Evolutionary conservation across 2,329 filamentous ascomycete genomes (phyloP).

Genomic region (Aureobasidium sp.): DNA sequence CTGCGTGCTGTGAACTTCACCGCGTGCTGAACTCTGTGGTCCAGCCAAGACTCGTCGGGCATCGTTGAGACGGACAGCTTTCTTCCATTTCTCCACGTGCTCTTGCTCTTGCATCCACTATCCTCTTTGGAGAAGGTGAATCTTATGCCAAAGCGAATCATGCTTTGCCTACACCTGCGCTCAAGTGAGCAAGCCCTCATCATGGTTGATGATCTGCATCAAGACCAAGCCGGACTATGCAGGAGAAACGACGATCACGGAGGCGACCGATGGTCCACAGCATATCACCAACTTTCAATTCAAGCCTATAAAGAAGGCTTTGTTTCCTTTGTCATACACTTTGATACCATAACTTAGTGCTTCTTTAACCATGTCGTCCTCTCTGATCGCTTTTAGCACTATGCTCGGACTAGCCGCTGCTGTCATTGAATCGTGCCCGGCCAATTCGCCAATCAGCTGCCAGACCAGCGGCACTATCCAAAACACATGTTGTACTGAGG

Average conservation of each 20-base stretch:
- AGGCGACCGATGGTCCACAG: background rate
- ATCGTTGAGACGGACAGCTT: background rate
- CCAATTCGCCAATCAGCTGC: conserved; percentile 8
- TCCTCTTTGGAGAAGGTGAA: conserved; percentile 4
- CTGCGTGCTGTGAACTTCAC: background rate
- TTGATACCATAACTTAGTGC: background rate
- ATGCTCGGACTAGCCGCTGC: background rate
- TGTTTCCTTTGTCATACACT: background rate
- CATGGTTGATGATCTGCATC: background rate
- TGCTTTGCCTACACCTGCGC: background rate
- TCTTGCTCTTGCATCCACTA: background rate
- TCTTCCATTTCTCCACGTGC: conserved; percentile 3
- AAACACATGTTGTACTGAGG: conserved; percentile 63
- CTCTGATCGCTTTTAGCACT: background rate
- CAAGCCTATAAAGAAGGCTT: conserved; percentile 5
- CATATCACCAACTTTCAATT: background rate
- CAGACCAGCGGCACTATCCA: conserved; percentile 27
- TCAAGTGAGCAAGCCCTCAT: background rate
- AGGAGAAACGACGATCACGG: background rate
- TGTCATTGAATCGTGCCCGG: background rate
- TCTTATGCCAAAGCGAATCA: background rate
- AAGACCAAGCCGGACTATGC: background rate
- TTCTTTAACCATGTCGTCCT: background rate
- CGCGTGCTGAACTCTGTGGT: background rate
- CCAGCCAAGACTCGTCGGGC: background rate